Base-by-base conservation (phyloP, 805 yeast genomes). In the Pichia californica region DNA sequence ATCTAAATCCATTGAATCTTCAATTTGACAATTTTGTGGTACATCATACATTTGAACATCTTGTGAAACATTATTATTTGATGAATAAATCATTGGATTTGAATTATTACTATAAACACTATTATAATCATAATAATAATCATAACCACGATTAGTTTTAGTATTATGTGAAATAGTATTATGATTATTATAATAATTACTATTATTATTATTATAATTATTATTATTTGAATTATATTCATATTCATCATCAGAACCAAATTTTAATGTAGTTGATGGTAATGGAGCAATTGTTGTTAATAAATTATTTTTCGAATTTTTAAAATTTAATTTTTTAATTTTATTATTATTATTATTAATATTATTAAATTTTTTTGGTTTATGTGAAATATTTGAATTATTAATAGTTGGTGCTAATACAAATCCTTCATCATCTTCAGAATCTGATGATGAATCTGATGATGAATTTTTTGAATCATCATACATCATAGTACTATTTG, bases 261-360 rank as follows among this genome's bases (percentile, higher is more conserved):
- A 86, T 58, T 89, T 88, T 43, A 91, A 73, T 0, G 87, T 79
- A 0, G 98, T 88, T 2, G 96, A 81, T 3, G 98, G 97, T 41
- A 91, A 65, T 35, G 79, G 69, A 30, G 87, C 88, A 50, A 89
- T 88, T 10, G 87, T 83, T 35, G 75, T 74, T 49, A 47, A 34
- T 16, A 34, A 38, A 19, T 25, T 40, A 19, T 25, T 16, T 14
- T 15, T 27, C 4, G 46, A 25, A 20, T 35, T 28, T 8, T 38
- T 37, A 3, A 39, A 37, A 15, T 33, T 23, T 18, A 51, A 36
- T 5, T 4, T 23, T 16, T 8, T 35, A 5, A 26, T 8, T 23
- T 26, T n/a, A 8, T n/a, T 35, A 23, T 18, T 14, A 15, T 20
- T 35, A 35, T 35, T 35, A 8, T 16, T 23, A 11, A 23, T 27